phyloP scores from a whole-genome alignment of 202 grass and related monocot species.

The Hordeum pubiflorum region DNA sequence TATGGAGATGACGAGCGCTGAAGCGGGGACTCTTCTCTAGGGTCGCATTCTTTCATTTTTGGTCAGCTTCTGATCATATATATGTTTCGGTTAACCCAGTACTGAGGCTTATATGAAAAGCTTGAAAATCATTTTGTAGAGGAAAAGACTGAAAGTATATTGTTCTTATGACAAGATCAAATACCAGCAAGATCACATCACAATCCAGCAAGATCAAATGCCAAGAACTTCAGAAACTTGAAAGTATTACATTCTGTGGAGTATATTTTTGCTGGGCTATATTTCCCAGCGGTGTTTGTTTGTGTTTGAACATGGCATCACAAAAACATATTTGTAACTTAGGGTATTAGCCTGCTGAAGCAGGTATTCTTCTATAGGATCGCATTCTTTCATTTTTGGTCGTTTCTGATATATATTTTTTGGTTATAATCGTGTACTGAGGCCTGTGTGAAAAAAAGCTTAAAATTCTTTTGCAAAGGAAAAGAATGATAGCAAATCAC shows the following conservation, averaged over 20 bases:
- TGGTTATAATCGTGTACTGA: not conserved
- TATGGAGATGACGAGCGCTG: conserved; percentile 2
- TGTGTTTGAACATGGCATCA: too few relatives aligned
- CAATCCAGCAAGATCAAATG: not conserved
- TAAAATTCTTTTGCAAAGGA: not conserved
- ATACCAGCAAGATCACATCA: not conserved
- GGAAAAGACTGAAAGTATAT: not conserved
- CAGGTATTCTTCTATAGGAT: not conserved
- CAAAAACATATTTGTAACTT: too few relatives aligned
- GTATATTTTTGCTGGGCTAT: not conserved
- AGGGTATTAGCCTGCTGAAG: not conserved
- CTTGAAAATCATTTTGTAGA: not conserved
- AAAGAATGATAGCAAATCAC: not conserved
- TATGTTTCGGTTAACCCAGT: not conserved
- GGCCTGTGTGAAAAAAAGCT: not conserved
- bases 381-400: conserved; percentile 4
- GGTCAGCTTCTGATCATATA: not conserved
- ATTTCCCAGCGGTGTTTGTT: not conserved
- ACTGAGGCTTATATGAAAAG: not conserved
- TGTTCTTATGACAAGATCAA: not conserved
- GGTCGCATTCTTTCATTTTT: conserved; percentile 12
- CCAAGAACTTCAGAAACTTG: not conserved
- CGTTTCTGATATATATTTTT: not conserved
- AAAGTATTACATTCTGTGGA: not conserved
- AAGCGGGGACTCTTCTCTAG: not conserved